Conservation (phyloP, 1,284 basidiomycete species). For the Heterobasidion parviporum region DNA sequence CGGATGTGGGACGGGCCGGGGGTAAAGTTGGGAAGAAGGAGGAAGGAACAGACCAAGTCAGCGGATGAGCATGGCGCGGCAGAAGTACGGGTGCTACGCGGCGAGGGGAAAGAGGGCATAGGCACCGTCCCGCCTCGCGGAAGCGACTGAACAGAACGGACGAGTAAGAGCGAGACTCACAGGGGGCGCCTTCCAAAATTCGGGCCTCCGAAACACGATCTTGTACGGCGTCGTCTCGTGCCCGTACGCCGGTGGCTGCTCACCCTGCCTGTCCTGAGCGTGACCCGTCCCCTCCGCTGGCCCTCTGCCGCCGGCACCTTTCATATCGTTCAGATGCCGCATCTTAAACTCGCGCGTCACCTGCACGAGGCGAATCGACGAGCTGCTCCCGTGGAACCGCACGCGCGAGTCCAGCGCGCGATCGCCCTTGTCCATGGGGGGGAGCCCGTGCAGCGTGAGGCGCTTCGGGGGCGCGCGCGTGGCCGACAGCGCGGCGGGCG, state of each 20-base stretch:
- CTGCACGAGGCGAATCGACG: constrained; percentile 38
- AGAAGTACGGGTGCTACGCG: neutral
- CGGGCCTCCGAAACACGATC: constrained; percentile 13
- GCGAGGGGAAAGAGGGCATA: neutral
- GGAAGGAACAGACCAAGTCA: too few species aligned
- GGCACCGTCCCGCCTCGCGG: neutral
- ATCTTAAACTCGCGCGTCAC: constrained; percentile 39
- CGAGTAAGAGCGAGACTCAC: constrained; percentile 17
- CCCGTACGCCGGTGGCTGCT: too few species aligned
- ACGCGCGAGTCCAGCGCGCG: constrained; percentile 24
- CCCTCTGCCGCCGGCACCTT: neutral
- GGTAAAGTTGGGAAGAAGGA: too few species aligned
- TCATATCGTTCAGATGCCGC: constrained; percentile 24
- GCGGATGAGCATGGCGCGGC: too few species aligned
- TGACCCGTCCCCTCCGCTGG: neutral
- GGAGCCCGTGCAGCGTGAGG: constrained; percentile 29
- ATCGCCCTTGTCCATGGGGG: constrained; percentile 20
- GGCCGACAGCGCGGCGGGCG: constrained; percentile 12
- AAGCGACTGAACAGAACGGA: neutral
- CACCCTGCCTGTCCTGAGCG: too few species aligned
- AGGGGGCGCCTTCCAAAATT: constrained; percentile 28
- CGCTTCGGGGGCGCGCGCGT: constrained; percentile 19
- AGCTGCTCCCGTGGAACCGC: constrained; percentile 52
- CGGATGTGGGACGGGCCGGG: too few species aligned
- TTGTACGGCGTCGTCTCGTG: neutral